Evolutionary conservation across 495 filamentous ascomycete genomes (phyloP), one percentile per base, ranked within the genome.

Genomic region (Massariosphaeria phaeospora): DNA sequence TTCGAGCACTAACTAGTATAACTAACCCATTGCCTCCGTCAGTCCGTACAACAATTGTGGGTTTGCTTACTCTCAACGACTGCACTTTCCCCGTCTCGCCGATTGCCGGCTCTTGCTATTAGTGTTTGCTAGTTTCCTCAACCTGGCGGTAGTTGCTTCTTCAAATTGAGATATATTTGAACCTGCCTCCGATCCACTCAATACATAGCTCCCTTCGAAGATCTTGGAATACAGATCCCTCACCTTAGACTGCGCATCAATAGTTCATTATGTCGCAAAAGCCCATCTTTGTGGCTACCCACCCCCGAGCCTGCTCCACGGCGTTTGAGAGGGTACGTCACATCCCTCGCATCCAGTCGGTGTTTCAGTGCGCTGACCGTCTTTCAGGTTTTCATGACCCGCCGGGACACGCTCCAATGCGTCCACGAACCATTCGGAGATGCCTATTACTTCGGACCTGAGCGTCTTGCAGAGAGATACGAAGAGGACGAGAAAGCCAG

Each of bases 371-470:
- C 27, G 27, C 57, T 61, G 15, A 60, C 59, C 25, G 45, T 47
- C 38, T 31, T 49, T 36, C 57, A 95, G 89, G 88, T 96, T 55
- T 96, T 98, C 68, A 96, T 98, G 93, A 96, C 91, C 57, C 83
- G 86, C 54, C 74, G 76, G 23, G 85, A 91, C 56, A 84, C 76
- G 21, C 78, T 98, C 25, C 73, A 80, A 57, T 95, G 89, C 68
- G 71, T 91, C 59, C 93, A 98, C 67, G 93, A 98, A 69, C 93
- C 93, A 1, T 96, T 96, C 62, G 93, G 93, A 13, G 93, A 98
- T 67, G 87, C 90, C 51, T 98, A 88, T 70, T 96, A 98, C 71
- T 96, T 84, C 63, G 91, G 91, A 21, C 89, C 90, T 0, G 93
- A 98, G 71, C 75, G 89, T 36, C 76, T 96, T 50, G 83, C 84